phyloP scores from a whole-genome alignment of 768 basidiomycete species.

The Leccinum olivaceopallidum region DNA sequence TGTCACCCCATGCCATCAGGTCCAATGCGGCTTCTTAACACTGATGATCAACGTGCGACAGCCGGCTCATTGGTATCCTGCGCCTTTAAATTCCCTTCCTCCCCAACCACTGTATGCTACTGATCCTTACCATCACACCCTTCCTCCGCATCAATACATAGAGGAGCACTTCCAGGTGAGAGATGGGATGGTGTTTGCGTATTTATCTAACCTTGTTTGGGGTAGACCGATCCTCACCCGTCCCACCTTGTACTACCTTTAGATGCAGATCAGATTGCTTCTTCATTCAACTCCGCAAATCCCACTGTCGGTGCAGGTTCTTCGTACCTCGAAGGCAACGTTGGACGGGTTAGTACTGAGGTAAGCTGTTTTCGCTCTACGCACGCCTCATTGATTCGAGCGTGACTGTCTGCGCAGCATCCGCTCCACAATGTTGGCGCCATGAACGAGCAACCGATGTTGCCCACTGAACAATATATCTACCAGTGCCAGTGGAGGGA shows the following conservation, averaged over 20 bases:
- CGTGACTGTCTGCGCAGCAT: too few species aligned
- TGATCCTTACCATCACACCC: background rate
- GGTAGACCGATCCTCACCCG: background rate
- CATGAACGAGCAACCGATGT: background rate
- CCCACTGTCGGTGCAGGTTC: too few species aligned
- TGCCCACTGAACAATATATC: too few species aligned
- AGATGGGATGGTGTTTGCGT: background rate
- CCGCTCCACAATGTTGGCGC: too few species aligned
- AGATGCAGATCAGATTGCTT: background rate
- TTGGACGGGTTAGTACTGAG: too few species aligned
- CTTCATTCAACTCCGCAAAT: too few species aligned
- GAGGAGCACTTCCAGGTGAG: background rate
- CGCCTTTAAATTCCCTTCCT: too few species aligned
- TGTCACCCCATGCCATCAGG: background rate
- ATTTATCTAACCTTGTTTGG: background rate
- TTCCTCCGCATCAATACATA: background rate
- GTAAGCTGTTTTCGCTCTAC: background rate
- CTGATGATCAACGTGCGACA: background rate
- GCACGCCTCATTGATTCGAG: too few species aligned
- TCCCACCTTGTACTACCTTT: background rate
- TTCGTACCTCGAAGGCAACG: too few species aligned
- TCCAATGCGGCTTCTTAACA: too few species aligned
- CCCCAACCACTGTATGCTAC: too few species aligned
- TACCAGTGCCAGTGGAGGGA: conserved; percentile 8
- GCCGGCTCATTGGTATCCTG: background rate